Evolutionary conservation across 495 filamentous ascomycete genomes (phyloP), one percentile per base, ranked within the genome.

Genomic region (Penicillium tannophilum): DNA sequence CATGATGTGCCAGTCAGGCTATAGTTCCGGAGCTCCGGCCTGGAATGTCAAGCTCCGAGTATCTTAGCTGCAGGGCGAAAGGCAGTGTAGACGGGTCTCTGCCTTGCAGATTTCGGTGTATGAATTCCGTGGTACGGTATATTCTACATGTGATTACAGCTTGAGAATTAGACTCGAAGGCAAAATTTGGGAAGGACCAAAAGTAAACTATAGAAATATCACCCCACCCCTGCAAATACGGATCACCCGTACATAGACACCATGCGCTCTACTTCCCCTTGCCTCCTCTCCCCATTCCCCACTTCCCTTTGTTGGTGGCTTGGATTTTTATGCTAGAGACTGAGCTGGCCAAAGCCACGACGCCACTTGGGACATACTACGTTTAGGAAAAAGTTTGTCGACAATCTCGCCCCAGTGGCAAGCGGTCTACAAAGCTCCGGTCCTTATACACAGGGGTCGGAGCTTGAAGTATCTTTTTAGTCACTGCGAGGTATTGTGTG

Each of bases 11-110:
- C 47, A 36, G 36, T 45, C 39, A 59, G 43, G 20, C 35, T 45
- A 26, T 42, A 58, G 63, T 58, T 59, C 64, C 62, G 64, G 56
- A 11, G 47, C 56, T 69, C 64, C 67, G 67, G 62, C 42, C 17
- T 55, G 26, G 4, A 49, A 42, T 44, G 19, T 50, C 52, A 9
- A 49, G 23, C 26, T 24, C 17, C 39, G 39, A 17, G 16, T 17
- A 16, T 17, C 39, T 41, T 6, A 41, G 31, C 50, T 55, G 30
- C 46, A 8, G 26, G 36, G 12, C 23, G 19, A 9, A 24, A 42
- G 39, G 16, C 39, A 41, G 39, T 41, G 39, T 41, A 41, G 16
- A 41, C 39, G 39, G 16, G 4, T n/a, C 16, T 41, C 16, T 14
- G 39, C 39, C 39, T 41, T 41, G 39, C 39, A 41, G 39, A 14